phyloP scores from a whole-genome alignment of 129 eudicot genomes.

The Scalesia atractyloides region DNA sequence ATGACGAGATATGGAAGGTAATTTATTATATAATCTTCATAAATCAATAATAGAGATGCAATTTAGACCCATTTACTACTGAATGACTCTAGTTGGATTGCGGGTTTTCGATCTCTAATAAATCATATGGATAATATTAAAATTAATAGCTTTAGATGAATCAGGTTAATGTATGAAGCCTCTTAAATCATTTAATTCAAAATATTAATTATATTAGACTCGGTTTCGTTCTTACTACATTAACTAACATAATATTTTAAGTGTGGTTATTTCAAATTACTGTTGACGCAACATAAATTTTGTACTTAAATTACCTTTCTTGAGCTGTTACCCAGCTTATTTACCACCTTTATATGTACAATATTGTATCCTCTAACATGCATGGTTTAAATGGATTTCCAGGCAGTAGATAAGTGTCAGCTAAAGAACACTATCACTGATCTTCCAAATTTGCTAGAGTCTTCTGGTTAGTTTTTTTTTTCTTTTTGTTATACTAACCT shows the following conservation, averaged over 20 bases:
- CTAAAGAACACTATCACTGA: slow-evolving; percentile 55
- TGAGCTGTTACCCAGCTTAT: not conserved
- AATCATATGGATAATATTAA: no score
- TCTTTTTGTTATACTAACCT: not conserved
- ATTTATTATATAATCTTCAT: not conserved
- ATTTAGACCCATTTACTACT: not conserved
- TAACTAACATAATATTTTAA: no score
- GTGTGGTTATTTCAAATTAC: no score
- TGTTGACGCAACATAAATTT: no score
- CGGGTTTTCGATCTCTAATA: not conserved
- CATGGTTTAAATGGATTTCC: slow-evolving; percentile 2
- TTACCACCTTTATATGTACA: not conserved
- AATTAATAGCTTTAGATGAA: no score
- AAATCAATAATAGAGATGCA: not conserved
- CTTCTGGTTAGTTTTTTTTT: slow-evolving; percentile 49
- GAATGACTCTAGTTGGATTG: not conserved
- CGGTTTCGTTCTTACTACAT: no score
- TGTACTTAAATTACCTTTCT: no score
- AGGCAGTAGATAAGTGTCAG: slow-evolving; percentile 80
- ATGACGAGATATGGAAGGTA: slow-evolving; percentile 75
- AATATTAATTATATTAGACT: no score
- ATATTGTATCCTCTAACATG: not conserved
- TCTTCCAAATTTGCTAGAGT: slow-evolving; percentile 64
- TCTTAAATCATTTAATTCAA: no score
- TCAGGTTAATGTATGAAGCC: no score